Conservation (phyloP, 2,329 filamentous ascomycete genomes). For the Pseudopyricularia javanii region DNA sequence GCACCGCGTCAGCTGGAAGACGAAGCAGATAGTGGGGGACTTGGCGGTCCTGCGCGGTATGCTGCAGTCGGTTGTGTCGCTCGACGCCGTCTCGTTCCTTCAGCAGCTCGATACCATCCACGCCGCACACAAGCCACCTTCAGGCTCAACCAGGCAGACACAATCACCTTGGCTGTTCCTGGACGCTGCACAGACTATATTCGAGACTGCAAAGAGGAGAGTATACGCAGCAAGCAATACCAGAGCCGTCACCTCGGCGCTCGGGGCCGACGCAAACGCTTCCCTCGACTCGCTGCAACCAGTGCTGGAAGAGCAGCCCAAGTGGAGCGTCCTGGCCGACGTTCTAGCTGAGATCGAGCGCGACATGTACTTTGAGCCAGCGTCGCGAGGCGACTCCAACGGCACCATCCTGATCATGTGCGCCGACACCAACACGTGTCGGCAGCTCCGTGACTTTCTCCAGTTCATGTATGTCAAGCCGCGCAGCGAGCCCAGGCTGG, state of each 20-base stretch:
- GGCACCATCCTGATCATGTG: slow-evolving; percentile 96
- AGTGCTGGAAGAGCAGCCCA: slow-evolving; percentile 86
- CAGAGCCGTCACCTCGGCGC: slow-evolving; percentile 11
- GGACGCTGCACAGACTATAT: slow-evolving; percentile 88
- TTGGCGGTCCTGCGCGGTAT: slow-evolving; percentile 72
- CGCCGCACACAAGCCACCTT: slow-evolving; percentile 76
- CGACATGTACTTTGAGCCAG: slow-evolving; percentile 75
- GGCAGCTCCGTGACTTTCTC: slow-evolving; percentile 81
- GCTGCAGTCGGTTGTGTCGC: slow-evolving; percentile 68
- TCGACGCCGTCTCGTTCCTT: slow-evolving; percentile 83
- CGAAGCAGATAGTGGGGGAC: slow-evolving; percentile 86
- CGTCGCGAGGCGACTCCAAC: slow-evolving; percentile 69
- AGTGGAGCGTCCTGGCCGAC: slow-evolving; percentile 83
- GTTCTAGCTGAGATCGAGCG: slow-evolving; percentile 87
- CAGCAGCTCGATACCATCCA: slow-evolving; percentile 91
- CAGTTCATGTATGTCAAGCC: slow-evolving; percentile 75
- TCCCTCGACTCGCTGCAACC: slow-evolving; percentile 55
- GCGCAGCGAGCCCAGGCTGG: slow-evolving; percentile 29
- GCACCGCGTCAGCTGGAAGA: slow-evolving; percentile 93
- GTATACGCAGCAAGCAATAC: slow-evolving; percentile 65
- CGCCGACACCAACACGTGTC: slow-evolving; percentile 71
- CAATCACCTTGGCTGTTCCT: slow-evolving; percentile 95
- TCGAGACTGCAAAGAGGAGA: slow-evolving; percentile 75
- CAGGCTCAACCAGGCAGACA: slow-evolving; percentile 74
- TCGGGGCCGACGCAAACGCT: slow-evolving; percentile 13